Evolutionary conservation across 1,284 basidiomycete species (phyloP), one percentile per base, ranked within the genome.

Genomic region (Crepidotus sp.): DNA sequence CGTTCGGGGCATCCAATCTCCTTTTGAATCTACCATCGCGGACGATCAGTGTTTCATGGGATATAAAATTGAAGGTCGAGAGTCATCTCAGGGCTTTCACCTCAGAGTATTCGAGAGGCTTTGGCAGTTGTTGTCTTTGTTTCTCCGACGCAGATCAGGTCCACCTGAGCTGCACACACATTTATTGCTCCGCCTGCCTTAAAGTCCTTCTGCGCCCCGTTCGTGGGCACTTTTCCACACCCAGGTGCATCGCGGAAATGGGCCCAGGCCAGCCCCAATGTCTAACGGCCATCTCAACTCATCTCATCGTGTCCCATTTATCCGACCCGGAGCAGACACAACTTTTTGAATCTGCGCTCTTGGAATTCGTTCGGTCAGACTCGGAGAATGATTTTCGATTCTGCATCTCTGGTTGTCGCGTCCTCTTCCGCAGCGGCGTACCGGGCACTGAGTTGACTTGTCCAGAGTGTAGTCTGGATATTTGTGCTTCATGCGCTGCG

Each of bases 181-280:
- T 42, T 15, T 52, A 52, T 31, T 52, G 50, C 45, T 30, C 38
- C 8, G 24, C 5, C 3, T 52, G 50, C 17, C 14, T 49, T 1
- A 27, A 37, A 15, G 27, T 34, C 25, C 30, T 45, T 10, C 13
- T 49, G 17, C 35, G 45, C 17, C 46, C 41, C 2, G 26, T 49
- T 27, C 38, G 40, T 13, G 48, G 40, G 3, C 34, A 39, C 15
- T 46, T 39, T 30, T 3, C 17, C 8, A 15, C 40, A 27, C 39
- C 39, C 3, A 21, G 27, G 11, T 52, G 50, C 14, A 21, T 51
- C 10, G 49, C 39, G 1, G 18, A 42, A 17, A 18, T 14, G 24
- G 35, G 36, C 11, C 19, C 40, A 8, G 29, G 36, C 13, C 18
- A 24, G 6, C n/a, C 35, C 21, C 40, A n/a, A 5, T 52, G 50